Evolutionary conservation across 768 basidiomycete genomes (phyloP).

Genomic region (Kwoniella sp.): DNA sequence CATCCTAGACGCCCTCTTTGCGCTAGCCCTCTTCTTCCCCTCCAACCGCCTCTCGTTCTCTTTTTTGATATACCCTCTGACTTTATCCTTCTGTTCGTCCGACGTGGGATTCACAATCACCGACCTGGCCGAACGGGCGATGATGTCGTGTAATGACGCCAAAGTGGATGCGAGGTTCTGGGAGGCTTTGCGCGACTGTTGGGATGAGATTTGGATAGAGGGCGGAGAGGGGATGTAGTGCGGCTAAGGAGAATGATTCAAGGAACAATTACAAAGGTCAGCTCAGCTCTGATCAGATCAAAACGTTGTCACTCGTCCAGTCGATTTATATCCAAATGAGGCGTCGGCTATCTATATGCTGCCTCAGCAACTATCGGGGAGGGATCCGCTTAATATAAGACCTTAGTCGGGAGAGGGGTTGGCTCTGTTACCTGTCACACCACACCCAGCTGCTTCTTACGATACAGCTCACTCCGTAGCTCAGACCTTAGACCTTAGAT

Average conservation of each 20-base stretch:
- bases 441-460: too few relatives aligned
- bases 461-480: too few relatives aligned
- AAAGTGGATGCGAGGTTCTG: conserved; percentile 39
- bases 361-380: too few relatives aligned
- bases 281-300: too few relatives aligned
- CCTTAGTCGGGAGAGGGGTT: neutral
- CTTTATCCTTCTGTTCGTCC: conserved; percentile 37
- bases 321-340: neutral
- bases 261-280: too few relatives aligned
- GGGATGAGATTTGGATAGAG: conserved; percentile 42
- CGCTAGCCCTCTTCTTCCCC: conserved; percentile 29
- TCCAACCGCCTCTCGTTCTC: conserved; percentile 41
- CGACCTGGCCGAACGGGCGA: conserved; percentile 27
- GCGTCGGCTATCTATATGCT: neutral
- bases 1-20: conserved; percentile 17
- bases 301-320: too few relatives aligned
- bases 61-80: conserved; percentile 25
- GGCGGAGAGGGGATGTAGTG: conserved; percentile 45
- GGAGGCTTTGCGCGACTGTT: conserved; percentile 39
- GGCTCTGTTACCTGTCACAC: too few relatives aligned
- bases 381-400: neutral
- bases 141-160: conserved; percentile 34
- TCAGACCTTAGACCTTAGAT: too few relatives aligned
- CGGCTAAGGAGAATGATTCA: conserved; percentile 34
- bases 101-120: conserved; percentile 44